Base-by-base conservation (phyloP, 108 stramenopile species). In the Schizochytrium sp. region DNA sequence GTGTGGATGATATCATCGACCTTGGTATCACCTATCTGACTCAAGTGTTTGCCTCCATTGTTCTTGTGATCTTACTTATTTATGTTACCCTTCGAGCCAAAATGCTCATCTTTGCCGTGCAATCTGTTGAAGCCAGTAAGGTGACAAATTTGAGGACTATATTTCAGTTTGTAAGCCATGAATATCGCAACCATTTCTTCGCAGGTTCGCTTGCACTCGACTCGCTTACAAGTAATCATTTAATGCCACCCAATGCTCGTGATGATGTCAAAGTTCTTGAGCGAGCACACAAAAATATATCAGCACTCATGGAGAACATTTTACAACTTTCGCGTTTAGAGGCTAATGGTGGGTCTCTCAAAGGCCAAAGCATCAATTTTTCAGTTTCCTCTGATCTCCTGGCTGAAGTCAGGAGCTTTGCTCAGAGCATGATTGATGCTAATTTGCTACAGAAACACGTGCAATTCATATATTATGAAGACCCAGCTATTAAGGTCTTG, bases 211-310 rank as follows among this genome's bases (percentile, higher is more conserved):
- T 69, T 7, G 64, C 64, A 44, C 64, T 69, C 12, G 64, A 69
- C 28, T 69, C 64, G 64, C 64, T 69, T 44, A 69, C 64, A 44
- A 69, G 64, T 44, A 69, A 69, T 69, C 64, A 69, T 44, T 44
- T 44, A 38, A 69, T 69, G 64, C 40, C 64, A 7, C 44, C 1
- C 42, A 38, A 15, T 7, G 64, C 64, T 8, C 64, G 64, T 7
- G 42, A 15, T 8, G 64, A 69, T 0, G 64, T 69, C 64, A 69
- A 69, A 3, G 28, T 69, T 44, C 64, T 69, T 44, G 64, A 69
- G 2, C 64, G 64, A 38, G 64, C 64, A 44, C 64, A 69, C 64
- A 69, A 69, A 44, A 69, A 69, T 15, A 69, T 69, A 38, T 69
- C 64, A 8, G 10, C 64, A 44, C 64, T 69, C 64, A 69, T 69